These are phyloP conservation scores for Tetragonia tetragonoides DNA, from an alignment of 148 eudicot genomes.

Conservation along the genomic window DNA sequence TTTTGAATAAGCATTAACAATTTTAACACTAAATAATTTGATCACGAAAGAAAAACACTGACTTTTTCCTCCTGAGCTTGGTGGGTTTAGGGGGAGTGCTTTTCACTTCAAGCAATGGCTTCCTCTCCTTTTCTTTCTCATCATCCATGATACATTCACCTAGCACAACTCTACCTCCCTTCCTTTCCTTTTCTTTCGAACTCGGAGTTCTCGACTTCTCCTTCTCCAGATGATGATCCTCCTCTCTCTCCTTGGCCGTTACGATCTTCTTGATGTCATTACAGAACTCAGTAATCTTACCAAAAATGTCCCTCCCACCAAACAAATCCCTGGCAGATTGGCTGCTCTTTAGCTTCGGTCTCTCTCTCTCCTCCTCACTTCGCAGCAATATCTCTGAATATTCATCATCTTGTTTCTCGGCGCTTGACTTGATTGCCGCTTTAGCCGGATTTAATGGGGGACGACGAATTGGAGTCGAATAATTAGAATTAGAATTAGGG, in stretches of 20 bases:
- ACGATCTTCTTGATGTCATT: conserved; percentile 74
- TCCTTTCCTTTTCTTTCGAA: background rate
- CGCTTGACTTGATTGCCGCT: conserved; percentile 54
- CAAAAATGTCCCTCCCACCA: conserved; percentile 63
- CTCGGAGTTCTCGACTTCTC: background rate
- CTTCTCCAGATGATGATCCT: conserved; percentile 8
- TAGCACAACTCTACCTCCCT: conserved; percentile 7
- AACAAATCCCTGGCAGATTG: conserved; percentile 71
- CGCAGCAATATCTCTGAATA: conserved; percentile 20
- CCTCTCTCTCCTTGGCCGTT: conserved; percentile 38
- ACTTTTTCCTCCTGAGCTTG: conserved; percentile 44
- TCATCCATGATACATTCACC: conserved; percentile 19
- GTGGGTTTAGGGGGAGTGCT: conserved; percentile 33
- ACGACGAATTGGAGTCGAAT: conserved; percentile 41
- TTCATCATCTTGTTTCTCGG: conserved; percentile 28
- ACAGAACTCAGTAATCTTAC: conserved; percentile 69
- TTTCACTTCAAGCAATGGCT: conserved; percentile 54
- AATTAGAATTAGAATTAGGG: conserved; percentile 73
- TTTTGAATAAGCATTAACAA: no score
- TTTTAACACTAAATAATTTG: background rate
- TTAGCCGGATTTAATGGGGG: conserved; percentile 33
- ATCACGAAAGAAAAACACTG: background rate
- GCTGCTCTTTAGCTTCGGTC: conserved; percentile 49
- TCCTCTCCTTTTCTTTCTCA: conserved; percentile 47
- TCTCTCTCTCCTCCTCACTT: conserved; percentile 26